phyloP scores from a whole-genome alignment of 345 rosid genomes.

The Hirschfeldia incana region DNA sequence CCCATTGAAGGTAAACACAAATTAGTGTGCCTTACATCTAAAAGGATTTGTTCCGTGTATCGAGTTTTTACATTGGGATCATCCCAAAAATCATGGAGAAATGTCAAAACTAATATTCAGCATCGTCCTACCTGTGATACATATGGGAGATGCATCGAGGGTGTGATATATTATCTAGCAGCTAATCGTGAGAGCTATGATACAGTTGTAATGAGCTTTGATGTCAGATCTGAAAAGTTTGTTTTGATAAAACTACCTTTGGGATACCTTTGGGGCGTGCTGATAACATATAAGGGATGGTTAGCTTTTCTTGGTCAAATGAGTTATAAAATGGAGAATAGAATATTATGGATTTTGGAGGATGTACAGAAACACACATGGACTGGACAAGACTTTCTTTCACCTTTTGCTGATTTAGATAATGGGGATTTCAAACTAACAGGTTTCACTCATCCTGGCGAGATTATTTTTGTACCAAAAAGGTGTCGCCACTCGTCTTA shows the following conservation, averaged over 20 bases:
- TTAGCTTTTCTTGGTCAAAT: not conserved
- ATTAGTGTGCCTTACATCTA: not conserved
- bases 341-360: constrained; percentile 5
- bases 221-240: not conserved
- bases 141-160: not conserved
- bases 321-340: not conserved
- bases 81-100: not conserved
- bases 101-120: not conserved
- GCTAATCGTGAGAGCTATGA: not conserved
- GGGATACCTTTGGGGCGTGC: not conserved
- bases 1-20: constrained; percentile 2
- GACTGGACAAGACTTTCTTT: not conserved
- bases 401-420: not conserved
- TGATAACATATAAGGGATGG: not conserved
- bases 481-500: not conserved
- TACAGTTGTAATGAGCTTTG: not conserved
- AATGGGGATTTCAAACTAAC: not conserved
- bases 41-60: not conserved
- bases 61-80: not conserved
- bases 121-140: not conserved
- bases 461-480: not conserved
- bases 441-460: not conserved
- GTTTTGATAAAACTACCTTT: not conserved
- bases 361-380: constrained; percentile 5
- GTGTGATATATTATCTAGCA: not conserved